Evolutionary conservation across 1,284 basidiomycete species (phyloP).

Genomic region (Apiotrichum domesticum): DNA sequence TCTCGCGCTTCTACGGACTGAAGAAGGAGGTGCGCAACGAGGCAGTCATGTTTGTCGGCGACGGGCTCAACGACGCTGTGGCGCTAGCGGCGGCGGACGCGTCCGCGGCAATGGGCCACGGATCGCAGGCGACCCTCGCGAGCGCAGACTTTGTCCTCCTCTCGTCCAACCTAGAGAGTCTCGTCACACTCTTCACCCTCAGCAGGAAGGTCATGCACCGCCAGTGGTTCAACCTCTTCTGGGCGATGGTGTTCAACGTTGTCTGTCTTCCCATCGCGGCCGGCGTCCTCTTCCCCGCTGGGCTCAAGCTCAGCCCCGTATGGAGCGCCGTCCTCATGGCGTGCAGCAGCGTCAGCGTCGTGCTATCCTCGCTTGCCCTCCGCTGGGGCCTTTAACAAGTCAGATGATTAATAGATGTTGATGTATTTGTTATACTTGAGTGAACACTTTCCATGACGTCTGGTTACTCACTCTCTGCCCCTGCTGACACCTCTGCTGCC

Average conservation of each 20-base stretch:
- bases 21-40: constrained; percentile 51
- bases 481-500: too few relatives aligned
- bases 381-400: constrained; percentile 67
- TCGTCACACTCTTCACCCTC: constrained; percentile 88
- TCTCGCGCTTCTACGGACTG: constrained; percentile 28
- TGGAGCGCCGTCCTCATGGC: constrained; percentile 98
- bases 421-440: too few relatives aligned
- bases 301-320: constrained; percentile 92
- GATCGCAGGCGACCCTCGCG: constrained; percentile 96
- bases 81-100: constrained; percentile 91
- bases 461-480: too few relatives aligned
- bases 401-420: too few relatives aligned
- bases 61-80: constrained; percentile 98
- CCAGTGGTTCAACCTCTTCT: constrained; percentile 75
- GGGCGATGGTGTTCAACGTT: constrained; percentile 90
- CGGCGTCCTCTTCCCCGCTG: constrained; percentile 82
- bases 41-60: constrained; percentile 88
- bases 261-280: constrained; percentile 96
- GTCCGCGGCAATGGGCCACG: constrained; percentile 90
- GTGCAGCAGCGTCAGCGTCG: constrained; percentile 94
- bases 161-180: constrained; percentile 88
- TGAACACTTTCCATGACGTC: too few relatives aligned
- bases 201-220: constrained; percentile 81
- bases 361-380: constrained; percentile 81
- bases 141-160: constrained; percentile 97